Evolutionary conservation across 148 eudicot species (phyloP), one percentile per base, ranked within the genome.

Genomic region (Amaranthus cruentus): DNA sequence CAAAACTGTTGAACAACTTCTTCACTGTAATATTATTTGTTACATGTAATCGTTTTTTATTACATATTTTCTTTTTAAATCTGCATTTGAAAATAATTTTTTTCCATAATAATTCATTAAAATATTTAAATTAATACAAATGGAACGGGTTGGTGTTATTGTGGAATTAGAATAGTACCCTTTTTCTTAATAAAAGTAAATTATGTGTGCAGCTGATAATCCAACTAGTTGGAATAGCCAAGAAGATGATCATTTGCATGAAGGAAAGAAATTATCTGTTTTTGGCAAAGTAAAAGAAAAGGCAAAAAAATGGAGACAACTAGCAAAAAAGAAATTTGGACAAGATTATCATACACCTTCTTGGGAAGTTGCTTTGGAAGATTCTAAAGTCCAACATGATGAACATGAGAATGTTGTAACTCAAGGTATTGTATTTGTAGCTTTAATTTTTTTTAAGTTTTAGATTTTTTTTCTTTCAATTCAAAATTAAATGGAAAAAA

Each of bases 221-320:
- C 76, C 81, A 14, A 55, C 81, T 84, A 78, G 71, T 62, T 54
- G 69, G 77, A 78, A 76, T 68, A 56, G 85, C 55, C 86, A 69
- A 67, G 97, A 90, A 80, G 93, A 87, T 51, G 56, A 47, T 52
- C 73, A 74, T 6, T 72, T 55, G 59, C 81, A 81, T n/a, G 80
- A 75, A 14, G 62, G 75, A 74, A 89, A 81, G 85, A 91, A 89
- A 75, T 76, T 87, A 42, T 78, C 84, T 6, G 88, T 91, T 75
- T 63, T 93, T 55, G 62, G 85, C 8, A 93, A 77, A 85, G 91
- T 91, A 63, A 91, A 89, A 76, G 97, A 89, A 62, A 89, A 64
- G 69, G 97, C 97, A 11, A 89, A 70, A 76, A 93, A 87, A 84
- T 73, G 85, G 85, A 77, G 81, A 15, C 80, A 78, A 54, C 59